These are phyloP conservation scores for Fusarium sp. DNA, from an alignment of 2,329 filamentous ascomycete genomes.

Conservation along the genomic window DNA sequence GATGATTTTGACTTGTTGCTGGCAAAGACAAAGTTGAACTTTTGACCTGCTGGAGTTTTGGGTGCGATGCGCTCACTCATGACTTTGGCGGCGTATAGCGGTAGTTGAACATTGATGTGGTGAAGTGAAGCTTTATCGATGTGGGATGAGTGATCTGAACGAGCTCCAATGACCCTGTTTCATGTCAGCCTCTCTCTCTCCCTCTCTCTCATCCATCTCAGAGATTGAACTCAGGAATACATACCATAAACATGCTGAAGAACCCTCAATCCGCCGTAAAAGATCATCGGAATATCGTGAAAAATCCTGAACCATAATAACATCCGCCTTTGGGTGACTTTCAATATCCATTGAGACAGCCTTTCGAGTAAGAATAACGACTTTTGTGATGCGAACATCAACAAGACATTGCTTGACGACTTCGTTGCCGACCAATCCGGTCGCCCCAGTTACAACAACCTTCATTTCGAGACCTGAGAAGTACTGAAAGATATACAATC, in stretches of 20 bases:
- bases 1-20: conserved; percentile 54
- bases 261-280: conserved; percentile 58
- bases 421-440: conserved; percentile 67
- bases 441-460: conserved; percentile 68
- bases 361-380: conserved; percentile 64
- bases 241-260: conserved; percentile 74
- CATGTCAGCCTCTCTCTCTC: neutral
- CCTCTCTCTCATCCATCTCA: neutral
- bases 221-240: conserved; percentile 22
- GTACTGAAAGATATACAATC: neutral
- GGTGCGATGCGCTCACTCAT: conserved; percentile 56
- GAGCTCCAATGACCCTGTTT: conserved; percentile 56
- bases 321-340: conserved; percentile 61
- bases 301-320: conserved; percentile 66
- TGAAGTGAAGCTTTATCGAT: conserved; percentile 56
- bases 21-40: conserved; percentile 59
- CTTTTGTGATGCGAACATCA: conserved; percentile 62
- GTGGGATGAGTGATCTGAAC: conserved; percentile 60
- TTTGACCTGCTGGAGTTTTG: conserved; percentile 47
- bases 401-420: conserved; percentile 64
- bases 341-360: conserved; percentile 57
- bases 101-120: conserved; percentile 70
- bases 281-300: conserved; percentile 58
- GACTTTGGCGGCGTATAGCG: conserved; percentile 68
- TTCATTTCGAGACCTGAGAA: conserved; percentile 57